Base-by-base conservation (phyloP, 1,139 yeast genomes). In the Hemisphaericaspora lyxosophila region DNA sequence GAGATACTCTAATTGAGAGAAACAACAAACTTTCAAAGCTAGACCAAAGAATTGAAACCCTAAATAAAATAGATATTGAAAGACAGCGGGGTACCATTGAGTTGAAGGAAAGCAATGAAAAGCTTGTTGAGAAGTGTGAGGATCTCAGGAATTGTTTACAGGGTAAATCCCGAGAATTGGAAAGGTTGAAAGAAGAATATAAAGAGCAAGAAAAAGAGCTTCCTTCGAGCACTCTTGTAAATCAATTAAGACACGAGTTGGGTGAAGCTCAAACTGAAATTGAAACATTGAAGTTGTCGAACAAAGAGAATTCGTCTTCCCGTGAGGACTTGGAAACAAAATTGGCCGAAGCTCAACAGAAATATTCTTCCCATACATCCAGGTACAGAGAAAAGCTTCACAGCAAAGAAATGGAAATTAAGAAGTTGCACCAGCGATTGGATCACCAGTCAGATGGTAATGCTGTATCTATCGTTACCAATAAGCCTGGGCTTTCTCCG, bases 331-430 rank as follows among this genome's bases (percentile, higher is more conserved):
- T 20, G 11, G 11, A 20, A 11, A 20, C 3, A 11, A 20, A 20
- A 20, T 8, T 20, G 7, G 23, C 5, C 11, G 23, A 20, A 4
- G 7, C 11, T 20, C 23, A 20, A 20, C 11, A 20, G 23, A 20
- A 20, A 20, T 20, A 20, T 4, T 8, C 23, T 20, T 20, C 5
- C 7, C 7, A 20, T 4, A 8, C 11, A 20, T 8, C 11, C 20
- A 30, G 18, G 23, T 28, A 26, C 7, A 30, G 30, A 11, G 31
- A 30, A 15, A 27, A 26, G 31, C 4, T 33, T 22, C 18, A 22
- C 25, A 15, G 17, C 6, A 37, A 35, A 24, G 40, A 40, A 13
- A 17, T 16, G 3, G 30, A 36, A 18, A 19, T 40, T 16, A 24
- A 19, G 18, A n/a, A 40, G 18, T 34, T 34, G 30, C 33, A 27